Evolutionary conservation across 2,329 filamentous ascomycete genomes (phyloP).

Genomic region (Rutstroemia sp.): DNA sequence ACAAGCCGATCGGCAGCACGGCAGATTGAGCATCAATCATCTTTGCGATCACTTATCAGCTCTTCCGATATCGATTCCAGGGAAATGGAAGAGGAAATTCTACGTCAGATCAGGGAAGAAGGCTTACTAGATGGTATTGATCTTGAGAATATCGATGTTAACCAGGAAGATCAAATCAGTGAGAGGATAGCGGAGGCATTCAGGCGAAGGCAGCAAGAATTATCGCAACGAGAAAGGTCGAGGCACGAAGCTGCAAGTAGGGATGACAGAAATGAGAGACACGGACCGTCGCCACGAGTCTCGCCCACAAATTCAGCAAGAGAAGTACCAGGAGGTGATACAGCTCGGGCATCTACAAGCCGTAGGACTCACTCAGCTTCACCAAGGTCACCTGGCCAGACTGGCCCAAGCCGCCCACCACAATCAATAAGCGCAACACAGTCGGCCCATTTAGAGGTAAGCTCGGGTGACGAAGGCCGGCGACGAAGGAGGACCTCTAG

Average conservation of each 20-base stretch:
- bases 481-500: constrained; percentile 46
- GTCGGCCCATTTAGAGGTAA: constrained; percentile 41
- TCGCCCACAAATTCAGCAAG: constrained; percentile 20
- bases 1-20: constrained; percentile 32
- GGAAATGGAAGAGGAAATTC: constrained; percentile 80
- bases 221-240: constrained; percentile 50
- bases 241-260: constrained; percentile 41
- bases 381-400: constrained; percentile 36
- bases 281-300: constrained; percentile 24
- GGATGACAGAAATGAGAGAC: constrained; percentile 22
- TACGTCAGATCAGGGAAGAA: constrained; percentile 82
- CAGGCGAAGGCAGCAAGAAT: constrained; percentile 62
- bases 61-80: constrained; percentile 68
- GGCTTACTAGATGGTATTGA: constrained; percentile 84
- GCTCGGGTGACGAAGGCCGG: constrained; percentile 38
- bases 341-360: constrained; percentile 16
- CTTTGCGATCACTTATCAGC: constrained; percentile 76
- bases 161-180: constrained; percentile 82
- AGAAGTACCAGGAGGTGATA: constrained; percentile 24
- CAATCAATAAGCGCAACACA: constrained; percentile 37
- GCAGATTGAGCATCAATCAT: constrained; percentile 82
- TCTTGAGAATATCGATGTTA: constrained; percentile 75
- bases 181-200: constrained; percentile 88
- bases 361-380: constrained; percentile 39
- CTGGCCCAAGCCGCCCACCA: constrained; percentile 43